A percentile compares a stretch with the other conserved stretches of the same genome.
Conservation (phyloP, 352 stramenopile genomes). For the Globisporangium yorkense region DNA sequence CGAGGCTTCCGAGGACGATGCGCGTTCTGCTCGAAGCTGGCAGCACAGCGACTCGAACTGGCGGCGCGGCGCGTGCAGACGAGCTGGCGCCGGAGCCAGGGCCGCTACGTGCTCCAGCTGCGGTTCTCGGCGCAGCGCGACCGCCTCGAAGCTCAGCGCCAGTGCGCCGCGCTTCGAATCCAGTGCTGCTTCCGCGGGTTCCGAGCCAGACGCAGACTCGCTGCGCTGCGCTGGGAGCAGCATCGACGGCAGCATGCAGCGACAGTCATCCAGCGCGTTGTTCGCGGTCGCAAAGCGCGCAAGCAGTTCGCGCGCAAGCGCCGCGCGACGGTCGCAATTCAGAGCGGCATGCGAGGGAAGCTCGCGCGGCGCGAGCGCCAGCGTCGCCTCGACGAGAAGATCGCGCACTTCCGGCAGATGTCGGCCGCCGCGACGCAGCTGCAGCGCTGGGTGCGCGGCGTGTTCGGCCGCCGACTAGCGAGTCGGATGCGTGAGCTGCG, state of each 20-base stretch:
- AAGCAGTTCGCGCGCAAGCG: constrained; percentile 12
- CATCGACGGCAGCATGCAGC: constrained; percentile 11
- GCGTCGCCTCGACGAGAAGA: constrained; percentile 5
- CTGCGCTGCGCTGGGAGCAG: not conserved
- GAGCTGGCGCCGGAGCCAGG: constrained; percentile 42
- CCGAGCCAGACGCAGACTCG: constrained; percentile 11
- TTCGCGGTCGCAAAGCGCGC: constrained; percentile 18
- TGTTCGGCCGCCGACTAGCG: constrained; percentile 19
- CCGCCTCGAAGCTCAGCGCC: constrained; percentile 19
- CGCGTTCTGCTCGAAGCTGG: constrained; percentile 13
- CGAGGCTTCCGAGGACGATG: constrained; percentile 28
- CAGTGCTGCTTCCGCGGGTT: constrained; percentile 34
- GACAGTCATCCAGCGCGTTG: constrained; percentile 33
- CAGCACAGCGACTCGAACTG: constrained; percentile 16
- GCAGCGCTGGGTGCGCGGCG: constrained; percentile 27
- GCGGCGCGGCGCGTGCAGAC: constrained; percentile 37
- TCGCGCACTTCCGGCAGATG: constrained; percentile 8
- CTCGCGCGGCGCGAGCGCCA: constrained; percentile 23
- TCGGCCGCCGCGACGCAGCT: constrained; percentile 21
- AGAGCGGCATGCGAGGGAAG: constrained; percentile 32
- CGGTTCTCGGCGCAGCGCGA: constrained; percentile 46
- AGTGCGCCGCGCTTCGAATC: constrained; percentile 25
- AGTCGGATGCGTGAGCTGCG: constrained; percentile 20
- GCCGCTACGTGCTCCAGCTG: constrained; percentile 34
- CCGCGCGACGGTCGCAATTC: constrained; percentile 32